Conservation (phyloP, 371 early-diverging fungal genomes). For the Cokeromyces recurvatus region DNA sequence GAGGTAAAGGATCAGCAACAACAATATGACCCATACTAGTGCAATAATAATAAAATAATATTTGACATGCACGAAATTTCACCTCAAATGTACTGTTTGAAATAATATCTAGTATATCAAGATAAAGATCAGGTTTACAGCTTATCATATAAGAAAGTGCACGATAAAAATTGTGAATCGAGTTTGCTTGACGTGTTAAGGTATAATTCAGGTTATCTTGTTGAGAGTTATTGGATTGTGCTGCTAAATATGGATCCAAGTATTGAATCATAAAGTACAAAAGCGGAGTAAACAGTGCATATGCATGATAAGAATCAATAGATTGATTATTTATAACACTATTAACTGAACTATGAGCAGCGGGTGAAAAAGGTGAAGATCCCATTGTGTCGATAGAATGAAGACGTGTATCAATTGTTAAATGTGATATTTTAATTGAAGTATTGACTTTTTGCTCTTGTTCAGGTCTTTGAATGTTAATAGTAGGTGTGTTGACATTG, state of each 20-base stretch:
- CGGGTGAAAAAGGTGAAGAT: constrained; percentile 9
- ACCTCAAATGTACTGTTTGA: constrained; percentile 37
- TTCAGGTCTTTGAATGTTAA: constrained; percentile 39
- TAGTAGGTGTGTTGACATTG: constrained; percentile 27
- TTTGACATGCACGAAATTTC: constrained; percentile 36
- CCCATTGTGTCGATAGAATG: constrained; percentile 3
- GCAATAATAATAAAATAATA: constrained; percentile 37
- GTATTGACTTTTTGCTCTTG: constrained; percentile 5
- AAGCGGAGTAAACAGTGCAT: constrained; percentile 39
- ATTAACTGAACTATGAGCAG: constrained; percentile 10
- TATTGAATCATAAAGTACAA: constrained; percentile 44
- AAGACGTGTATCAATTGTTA: constrained; percentile 41
- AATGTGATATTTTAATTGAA: constrained; percentile 20
- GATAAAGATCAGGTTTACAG: constrained; percentile 48
- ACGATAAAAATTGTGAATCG: constrained; percentile 44
- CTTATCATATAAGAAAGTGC: constrained; percentile 46
- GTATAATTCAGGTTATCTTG: constrained; percentile 19
- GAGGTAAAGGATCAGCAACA: constrained; percentile 44
- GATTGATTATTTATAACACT: constrained; percentile 8
- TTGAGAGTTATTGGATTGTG: constrained; percentile 4
- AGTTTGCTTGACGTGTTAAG: constrained; percentile 20
- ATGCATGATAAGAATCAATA: constrained; percentile 14
- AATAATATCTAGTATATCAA: constrained; percentile 52
- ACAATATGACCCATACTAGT: constrained; percentile 49
- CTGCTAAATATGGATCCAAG: constrained; percentile 36